These are phyloP conservation scores for Nemania bipapillata DNA, from an alignment of 2,329 filamentous ascomycete genomes.

Conservation along the genomic window DNA sequence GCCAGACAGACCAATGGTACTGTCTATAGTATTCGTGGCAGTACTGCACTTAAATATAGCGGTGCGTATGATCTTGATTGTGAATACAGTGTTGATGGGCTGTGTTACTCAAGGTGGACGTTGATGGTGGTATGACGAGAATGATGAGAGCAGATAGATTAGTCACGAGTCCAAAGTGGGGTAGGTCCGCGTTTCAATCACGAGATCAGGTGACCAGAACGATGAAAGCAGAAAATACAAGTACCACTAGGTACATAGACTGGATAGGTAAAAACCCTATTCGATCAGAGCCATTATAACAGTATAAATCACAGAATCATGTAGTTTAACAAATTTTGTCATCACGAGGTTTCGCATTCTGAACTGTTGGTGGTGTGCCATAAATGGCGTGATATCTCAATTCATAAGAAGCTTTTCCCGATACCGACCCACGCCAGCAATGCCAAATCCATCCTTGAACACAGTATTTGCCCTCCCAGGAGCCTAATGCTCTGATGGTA, in stretches of 20 bases:
- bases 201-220: slow-evolving; percentile 47
- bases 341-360: slow-evolving; percentile 35
- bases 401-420: slow-evolving; percentile 52
- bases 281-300: too few relatives aligned
- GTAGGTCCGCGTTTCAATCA: slow-evolving; percentile 36
- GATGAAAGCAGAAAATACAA: too few relatives aligned
- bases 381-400: slow-evolving; percentile 50
- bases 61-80: background rate
- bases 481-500: slow-evolving; percentile 46
- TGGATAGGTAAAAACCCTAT: too few relatives aligned
- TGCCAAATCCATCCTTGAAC: slow-evolving; percentile 53
- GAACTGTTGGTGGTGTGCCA: slow-evolving; percentile 35
- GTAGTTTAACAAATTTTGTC: slow-evolving; percentile 11
- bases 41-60: background rate
- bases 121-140: slow-evolving; percentile 2
- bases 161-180: background rate
- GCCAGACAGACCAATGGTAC: background rate
- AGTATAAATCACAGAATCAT: slow-evolving; percentile 6
- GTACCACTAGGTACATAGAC: too few relatives aligned
- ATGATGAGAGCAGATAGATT: slow-evolving; percentile 41
- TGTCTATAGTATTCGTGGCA: background rate
- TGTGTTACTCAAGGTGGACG: background rate
- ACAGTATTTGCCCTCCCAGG: slow-evolving; percentile 46
- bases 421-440: slow-evolving; percentile 62
- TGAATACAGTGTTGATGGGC: too few relatives aligned